Conservation (phyloP, 2,329 filamentous ascomycete genomes). For the Samsoniella hepiali region DNA sequence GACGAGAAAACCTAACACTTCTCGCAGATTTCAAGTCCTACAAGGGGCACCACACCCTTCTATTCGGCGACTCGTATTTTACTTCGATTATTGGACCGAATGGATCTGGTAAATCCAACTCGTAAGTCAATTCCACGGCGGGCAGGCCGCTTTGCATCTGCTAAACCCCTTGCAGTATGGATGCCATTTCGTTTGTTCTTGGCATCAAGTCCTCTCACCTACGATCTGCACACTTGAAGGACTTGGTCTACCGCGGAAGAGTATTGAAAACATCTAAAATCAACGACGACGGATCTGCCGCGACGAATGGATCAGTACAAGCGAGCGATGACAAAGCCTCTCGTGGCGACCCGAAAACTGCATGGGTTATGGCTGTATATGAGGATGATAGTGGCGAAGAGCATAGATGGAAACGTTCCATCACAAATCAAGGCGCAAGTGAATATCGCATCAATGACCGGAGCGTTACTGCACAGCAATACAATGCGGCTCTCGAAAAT, state of each 20-base stretch:
- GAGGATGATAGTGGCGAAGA: constrained; percentile 95
- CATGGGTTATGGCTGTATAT: constrained; percentile 99
- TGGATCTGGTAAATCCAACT: constrained; percentile 99
- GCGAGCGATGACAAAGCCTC: constrained; percentile 61
- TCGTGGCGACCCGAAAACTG: constrained; percentile 84
- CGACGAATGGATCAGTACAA: constrained; percentile 58
- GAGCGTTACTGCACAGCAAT: constrained; percentile 81
- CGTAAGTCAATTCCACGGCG: constrained; percentile 52
- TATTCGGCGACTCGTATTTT: constrained; percentile 98
- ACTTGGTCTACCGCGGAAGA: constrained; percentile 92
- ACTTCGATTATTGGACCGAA: constrained; percentile 99
- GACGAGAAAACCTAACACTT: constrained; percentile 8
- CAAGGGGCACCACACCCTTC: constrained; percentile 89
- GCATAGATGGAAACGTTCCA: constrained; percentile 92
- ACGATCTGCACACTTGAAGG: constrained; percentile 87
- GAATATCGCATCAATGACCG: constrained; percentile 97
- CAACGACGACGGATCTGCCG: constrained; percentile 81
- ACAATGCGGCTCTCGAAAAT: constrained; percentile 86
- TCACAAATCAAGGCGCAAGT: constrained; percentile 82
- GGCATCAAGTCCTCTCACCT: constrained; percentile 99
- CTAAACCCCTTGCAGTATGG: constrained; percentile 64
- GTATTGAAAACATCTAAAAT: constrained; percentile 90
- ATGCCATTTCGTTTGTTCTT: constrained; percentile 97
- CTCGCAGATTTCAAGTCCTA: constrained; percentile 94
- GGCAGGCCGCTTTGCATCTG: constrained; percentile 14